Evolutionary conservation across 352 stramenopile species (phyloP).

Genomic region (Phytophthora pinifolia): DNA sequence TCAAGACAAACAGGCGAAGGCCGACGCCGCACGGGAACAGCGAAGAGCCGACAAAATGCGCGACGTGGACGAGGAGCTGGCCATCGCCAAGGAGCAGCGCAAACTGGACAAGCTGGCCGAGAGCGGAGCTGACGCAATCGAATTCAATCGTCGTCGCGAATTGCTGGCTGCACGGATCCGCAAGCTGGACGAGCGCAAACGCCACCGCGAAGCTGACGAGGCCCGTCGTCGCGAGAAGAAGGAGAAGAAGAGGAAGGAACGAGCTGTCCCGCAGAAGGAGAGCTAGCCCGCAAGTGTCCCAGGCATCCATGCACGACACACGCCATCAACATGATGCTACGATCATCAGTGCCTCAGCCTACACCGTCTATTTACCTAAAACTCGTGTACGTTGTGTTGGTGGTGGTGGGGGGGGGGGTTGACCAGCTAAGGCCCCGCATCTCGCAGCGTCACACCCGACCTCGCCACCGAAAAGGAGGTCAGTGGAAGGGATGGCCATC

Average conservation of each 20-base stretch:
- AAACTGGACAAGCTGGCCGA: constrained; percentile 59
- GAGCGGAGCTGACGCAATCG: constrained; percentile 25
- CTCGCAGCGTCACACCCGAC: constrained; percentile 10
- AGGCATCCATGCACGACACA: constrained; percentile 9
- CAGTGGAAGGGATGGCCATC: neutral
- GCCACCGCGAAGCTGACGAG: constrained; percentile 43
- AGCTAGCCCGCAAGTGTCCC: constrained; percentile 4
- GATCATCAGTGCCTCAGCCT: constrained; percentile 17
- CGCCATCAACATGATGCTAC: neutral
- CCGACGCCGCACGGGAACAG: constrained; percentile 40
- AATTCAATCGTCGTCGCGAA: constrained; percentile 54
- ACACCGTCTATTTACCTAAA: constrained; percentile 34
- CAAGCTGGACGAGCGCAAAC: constrained; percentile 47
- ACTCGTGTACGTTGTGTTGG: constrained; percentile 9
- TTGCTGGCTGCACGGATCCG: constrained; percentile 45
- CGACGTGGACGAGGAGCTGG: constrained; percentile 60
- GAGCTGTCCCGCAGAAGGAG: constrained; percentile 3
- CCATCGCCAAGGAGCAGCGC: constrained; percentile 64
- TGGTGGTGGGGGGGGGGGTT: neutral
- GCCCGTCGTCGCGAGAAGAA: constrained; percentile 32
- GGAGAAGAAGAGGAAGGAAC: constrained; percentile 26
- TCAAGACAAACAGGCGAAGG: constrained; percentile 34
- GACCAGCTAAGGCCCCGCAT: neutral
- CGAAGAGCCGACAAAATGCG: constrained; percentile 53
- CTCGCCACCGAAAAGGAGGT: neutral